Conservation (phyloP, 495 filamentous ascomycete genomes). For the Sporormia fimetaria region DNA sequence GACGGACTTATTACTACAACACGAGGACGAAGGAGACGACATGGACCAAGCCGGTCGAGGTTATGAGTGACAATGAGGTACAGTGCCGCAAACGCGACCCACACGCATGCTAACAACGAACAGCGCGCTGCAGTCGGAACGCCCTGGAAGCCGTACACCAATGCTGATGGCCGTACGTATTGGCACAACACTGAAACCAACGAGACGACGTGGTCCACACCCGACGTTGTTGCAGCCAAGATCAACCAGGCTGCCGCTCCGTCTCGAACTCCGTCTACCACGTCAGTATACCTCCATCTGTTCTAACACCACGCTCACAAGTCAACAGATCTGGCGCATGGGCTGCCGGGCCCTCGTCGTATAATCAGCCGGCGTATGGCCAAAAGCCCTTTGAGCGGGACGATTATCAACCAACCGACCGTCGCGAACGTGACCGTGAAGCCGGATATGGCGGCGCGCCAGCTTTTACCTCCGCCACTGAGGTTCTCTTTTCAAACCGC, state of each 20-base stretch:
- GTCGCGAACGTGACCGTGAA: conserved; percentile 8
- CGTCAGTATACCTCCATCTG: conserved; percentile 6
- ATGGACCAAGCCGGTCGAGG: conserved; percentile 84
- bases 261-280: conserved; percentile 47
- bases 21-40: conserved; percentile 72
- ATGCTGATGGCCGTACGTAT: conserved; percentile 77
- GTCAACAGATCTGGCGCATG: conserved; percentile 47
- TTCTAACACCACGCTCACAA: not conserved
- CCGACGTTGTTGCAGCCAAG: conserved; percentile 72
- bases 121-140: conserved; percentile 72
- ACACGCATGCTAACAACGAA: conserved; percentile 7
- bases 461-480: conserved; percentile 49
- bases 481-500: conserved; percentile 71
- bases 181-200: conserved; percentile 89
- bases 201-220: conserved; percentile 91
- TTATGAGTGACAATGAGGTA: conserved; percentile 84
- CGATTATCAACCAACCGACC: conserved; percentile 42
- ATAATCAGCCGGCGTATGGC: conserved; percentile 42
- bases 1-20: conserved; percentile 91
- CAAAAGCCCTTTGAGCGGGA: conserved; percentile 43
- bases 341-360: conserved; percentile 49
- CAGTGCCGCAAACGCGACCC: conserved; percentile 22
- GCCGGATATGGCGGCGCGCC: conserved; percentile 30
- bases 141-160: conserved; percentile 88
- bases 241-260: conserved; percentile 50